Conservation (phyloP, 1,139 yeast species). For the Ogataea hybrid region DNA sequence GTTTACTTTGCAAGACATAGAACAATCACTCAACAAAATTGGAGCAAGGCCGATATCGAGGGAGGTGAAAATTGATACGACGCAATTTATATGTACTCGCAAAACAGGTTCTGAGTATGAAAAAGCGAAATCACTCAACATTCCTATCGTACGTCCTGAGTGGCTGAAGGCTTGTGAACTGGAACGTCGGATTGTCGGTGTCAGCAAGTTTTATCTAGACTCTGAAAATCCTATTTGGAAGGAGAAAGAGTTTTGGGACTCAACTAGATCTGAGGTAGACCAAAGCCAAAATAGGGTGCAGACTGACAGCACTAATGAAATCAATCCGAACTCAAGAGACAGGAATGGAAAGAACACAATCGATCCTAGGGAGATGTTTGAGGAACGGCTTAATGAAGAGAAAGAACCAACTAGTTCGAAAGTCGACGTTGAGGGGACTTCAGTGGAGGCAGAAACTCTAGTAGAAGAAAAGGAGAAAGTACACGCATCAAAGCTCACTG, state of each 20-base stretch:
- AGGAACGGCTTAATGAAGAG: constrained; percentile 6
- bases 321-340: too few species aligned
- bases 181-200: constrained; percentile 90
- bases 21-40: constrained; percentile 59
- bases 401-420: too few species aligned
- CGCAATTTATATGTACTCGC: constrained; percentile 83
- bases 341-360: neutral
- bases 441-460: too few species aligned
- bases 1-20: constrained; percentile 60
- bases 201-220: constrained; percentile 73
- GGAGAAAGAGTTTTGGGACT: constrained; percentile 33
- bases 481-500: too few species aligned
- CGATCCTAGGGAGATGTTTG: constrained; percentile 18
- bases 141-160: constrained; percentile 94
- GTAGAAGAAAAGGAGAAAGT: too few species aligned
- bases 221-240: constrained; percentile 36
- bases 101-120: constrained; percentile 50
- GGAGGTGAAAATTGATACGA: constrained; percentile 82
- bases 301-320: too few species aligned
- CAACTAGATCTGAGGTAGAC: neutral
- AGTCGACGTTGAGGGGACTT: too few species aligned
- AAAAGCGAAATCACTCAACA: constrained; percentile 81
- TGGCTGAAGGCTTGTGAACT: constrained; percentile 94
- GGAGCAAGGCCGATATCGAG: constrained; percentile 84
- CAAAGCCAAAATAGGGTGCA: too few species aligned